Base-by-base conservation (phyloP, 148 eudicot species). In the Heliamphora exappendiculata region DNA sequence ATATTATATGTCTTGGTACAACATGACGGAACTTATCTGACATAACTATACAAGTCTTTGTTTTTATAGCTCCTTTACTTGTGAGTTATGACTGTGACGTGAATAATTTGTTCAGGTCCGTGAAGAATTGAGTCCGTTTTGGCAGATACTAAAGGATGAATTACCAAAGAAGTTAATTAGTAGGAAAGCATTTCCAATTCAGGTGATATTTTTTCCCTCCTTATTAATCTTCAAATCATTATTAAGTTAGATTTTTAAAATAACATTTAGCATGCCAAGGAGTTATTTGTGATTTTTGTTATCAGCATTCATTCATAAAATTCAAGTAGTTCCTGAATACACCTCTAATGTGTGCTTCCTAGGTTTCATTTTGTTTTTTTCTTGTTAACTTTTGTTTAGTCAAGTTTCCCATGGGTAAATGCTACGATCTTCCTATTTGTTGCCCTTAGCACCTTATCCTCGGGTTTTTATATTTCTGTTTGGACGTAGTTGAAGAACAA, bases 131-230 rank as follows among this genome's bases (percentile, higher is more conserved):
- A 80, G 88, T 79, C 55, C 77, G 67, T 91, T 76, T 77, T 96
- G 99, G 99, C 88, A 91, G 79, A 81, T 80, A 80, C 90, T 96
- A 64, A 84, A 85, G 37, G 84, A 75, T 65, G 87, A 82, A 81
- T 74, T 93, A 75, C 91, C 97, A 22, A 81, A 68, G 67, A 82
- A 79, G n/a, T 76, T 91, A 78, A 85, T 77, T 28, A 80, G 79
- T 69, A 79, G 50, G 64, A 81, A 57, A 73, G 72, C 84, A 42
- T 76, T 89, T 83, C 81, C 75, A 53, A 36, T 82, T 80, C 83
- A 85, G 93, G 97, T 92, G 75, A 69, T 34, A 26, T n/a, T 81
- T 44, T 78, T 34, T 59, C 42, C 1, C 26, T 19, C 26, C 68
- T 39, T 51, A 2, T 20, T 22, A 12, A 59, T 58, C 36, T 74